Conservation (phyloP, 2,329 filamentous ascomycete species). For the Emergomyces orientalis region DNA sequence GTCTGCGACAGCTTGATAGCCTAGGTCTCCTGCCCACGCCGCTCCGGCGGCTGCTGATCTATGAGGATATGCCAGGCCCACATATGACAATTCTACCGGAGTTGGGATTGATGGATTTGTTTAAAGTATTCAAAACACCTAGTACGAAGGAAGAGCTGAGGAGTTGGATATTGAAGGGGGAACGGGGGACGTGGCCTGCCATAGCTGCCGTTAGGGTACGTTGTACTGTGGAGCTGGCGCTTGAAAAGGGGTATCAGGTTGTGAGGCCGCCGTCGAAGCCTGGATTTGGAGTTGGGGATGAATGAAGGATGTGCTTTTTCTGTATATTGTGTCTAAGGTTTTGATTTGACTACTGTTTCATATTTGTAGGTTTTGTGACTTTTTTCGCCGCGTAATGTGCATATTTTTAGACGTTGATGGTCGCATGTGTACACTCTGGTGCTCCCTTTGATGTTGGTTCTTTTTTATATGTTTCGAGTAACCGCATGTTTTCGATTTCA, state of each 20-base stretch:
- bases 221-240: slow-evolving; percentile 76
- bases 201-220: slow-evolving; percentile 71
- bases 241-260: slow-evolving; percentile 76
- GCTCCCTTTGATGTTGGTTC: not conserved
- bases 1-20: slow-evolving; percentile 70
- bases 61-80: slow-evolving; percentile 70
- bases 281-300: slow-evolving; percentile 5
- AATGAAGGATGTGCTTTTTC: not conserved
- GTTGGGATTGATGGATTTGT: slow-evolving; percentile 62
- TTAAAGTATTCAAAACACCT: slow-evolving; percentile 63
- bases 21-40: slow-evolving; percentile 60
- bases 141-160: slow-evolving; percentile 62
- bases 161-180: slow-evolving; percentile 78
- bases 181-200: slow-evolving; percentile 84
- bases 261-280: slow-evolving; percentile 40
- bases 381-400: not conserved
- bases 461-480: not conserved
- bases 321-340: not conserved
- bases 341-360: not conserved
- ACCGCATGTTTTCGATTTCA: not conserved
- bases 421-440: not conserved
- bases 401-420: not conserved
- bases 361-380: not conserved
- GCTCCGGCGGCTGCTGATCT: slow-evolving; percentile 67
- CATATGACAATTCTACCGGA: slow-evolving; percentile 76